Evolutionary conservation across 73 alveolate species (phyloP).

Genomic region (Effrenium voratum): DNA sequence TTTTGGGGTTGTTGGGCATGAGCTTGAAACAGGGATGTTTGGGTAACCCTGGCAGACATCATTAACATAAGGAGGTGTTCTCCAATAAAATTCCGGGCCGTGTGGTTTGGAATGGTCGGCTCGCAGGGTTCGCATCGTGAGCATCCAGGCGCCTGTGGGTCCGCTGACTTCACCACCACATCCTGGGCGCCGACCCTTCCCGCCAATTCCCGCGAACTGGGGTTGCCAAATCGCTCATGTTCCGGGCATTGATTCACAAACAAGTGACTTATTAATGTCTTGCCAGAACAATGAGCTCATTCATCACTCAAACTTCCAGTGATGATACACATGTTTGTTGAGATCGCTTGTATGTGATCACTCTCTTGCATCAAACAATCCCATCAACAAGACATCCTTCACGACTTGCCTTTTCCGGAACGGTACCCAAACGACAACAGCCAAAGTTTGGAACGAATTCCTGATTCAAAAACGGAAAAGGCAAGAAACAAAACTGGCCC

Average conservation of each 20-base stretch:
- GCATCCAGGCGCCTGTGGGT: neutral
- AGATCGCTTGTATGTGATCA: neutral
- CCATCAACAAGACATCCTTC: neutral
- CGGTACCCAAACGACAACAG: neutral
- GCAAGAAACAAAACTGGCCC: neutral
- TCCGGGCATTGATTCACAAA: too few species aligned
- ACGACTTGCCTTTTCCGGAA: neutral
- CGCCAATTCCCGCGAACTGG: too few species aligned
- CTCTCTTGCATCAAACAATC: neutral
- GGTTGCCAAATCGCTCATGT: too few species aligned
- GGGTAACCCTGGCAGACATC: too few species aligned
- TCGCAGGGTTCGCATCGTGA: neutral
- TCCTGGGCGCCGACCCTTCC: too few species aligned
- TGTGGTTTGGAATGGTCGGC: neutral
- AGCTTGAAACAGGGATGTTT: neutral
- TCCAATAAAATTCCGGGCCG: too few species aligned
- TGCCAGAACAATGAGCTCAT: neutral
- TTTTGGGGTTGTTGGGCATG: neutral
- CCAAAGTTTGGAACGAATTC: neutral
- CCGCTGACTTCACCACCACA: slow-evolving; percentile 63
- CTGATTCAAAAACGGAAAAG: neutral
- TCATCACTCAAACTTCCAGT: neutral
- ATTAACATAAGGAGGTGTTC: too few species aligned
- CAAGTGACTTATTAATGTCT: neutral
- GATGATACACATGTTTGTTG: too few species aligned